Percentiles rank a stretch among this genome's conserved stretches.
These are phyloP conservation scores for Kandelia obovata DNA, from an alignment of 345 rosid genomes.

Conservation along the genomic window DNA sequence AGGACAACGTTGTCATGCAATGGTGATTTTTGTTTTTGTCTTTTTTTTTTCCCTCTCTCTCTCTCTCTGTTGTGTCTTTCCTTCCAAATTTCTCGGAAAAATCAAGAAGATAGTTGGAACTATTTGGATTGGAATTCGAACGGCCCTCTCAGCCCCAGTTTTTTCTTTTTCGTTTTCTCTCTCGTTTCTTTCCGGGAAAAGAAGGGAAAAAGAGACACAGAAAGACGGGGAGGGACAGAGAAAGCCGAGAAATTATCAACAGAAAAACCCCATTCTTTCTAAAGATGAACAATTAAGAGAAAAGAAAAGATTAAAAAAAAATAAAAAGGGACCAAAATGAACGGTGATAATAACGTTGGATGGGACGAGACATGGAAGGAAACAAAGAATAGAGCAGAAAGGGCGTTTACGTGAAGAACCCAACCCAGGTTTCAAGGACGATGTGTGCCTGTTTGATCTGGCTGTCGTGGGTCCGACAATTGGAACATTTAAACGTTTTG, in stretches of 20 bases:
- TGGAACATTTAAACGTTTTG: no score
- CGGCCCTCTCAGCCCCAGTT: no score
- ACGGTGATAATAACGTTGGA: conserved; percentile 25
- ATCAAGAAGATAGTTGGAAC: background rate
- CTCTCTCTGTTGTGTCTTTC: no score
- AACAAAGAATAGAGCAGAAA: background rate
- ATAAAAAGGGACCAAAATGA: background rate
- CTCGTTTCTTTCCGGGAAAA: conserved; percentile 14
- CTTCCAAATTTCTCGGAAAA: background rate
- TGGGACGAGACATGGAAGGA: background rate
- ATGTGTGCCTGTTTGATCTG: no score
- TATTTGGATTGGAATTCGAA: no score
- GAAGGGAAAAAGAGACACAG: background rate
- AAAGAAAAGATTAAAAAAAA: no score
- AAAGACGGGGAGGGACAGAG: background rate
- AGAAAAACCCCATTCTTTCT: background rate
- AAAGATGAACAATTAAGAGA: background rate
- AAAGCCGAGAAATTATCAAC: background rate
- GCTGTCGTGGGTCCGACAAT: no score
- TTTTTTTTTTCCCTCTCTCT: no score
- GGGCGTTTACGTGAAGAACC: background rate
- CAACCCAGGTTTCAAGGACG: background rate
- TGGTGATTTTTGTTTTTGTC: no score
- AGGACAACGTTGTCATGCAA: background rate
- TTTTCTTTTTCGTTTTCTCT: background rate